phyloP scores from a whole-genome alignment of 225 moss, liverwort and hornwort species.

The Ulota crispa region DNA sequence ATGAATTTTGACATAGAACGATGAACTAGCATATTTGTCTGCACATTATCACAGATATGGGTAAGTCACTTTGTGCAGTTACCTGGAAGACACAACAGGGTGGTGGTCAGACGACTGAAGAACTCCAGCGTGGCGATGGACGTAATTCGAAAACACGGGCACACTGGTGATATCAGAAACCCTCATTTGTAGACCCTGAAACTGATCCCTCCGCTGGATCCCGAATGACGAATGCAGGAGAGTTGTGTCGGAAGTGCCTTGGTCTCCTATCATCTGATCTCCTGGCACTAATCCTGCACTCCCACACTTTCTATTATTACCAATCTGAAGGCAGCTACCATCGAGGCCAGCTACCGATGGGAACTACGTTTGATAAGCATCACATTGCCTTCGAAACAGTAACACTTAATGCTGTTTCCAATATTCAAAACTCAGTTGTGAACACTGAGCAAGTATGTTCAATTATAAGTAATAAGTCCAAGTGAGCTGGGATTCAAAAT shows the following conservation, averaged over 20 bases:
- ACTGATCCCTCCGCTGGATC: slow-evolving; percentile 45
- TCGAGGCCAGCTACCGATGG: not conserved
- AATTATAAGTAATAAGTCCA: not conserved
- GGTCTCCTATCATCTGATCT: slow-evolving; percentile 59
- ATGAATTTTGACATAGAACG: not conserved
- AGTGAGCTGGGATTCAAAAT: not conserved
- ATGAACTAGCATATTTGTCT: not conserved
- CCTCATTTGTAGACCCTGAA: slow-evolving; percentile 40
- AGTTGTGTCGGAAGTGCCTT: slow-evolving; percentile 45
- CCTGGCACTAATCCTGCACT: slow-evolving; percentile 42
- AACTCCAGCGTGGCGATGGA: slow-evolving; percentile 43
- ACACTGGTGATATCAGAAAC: slow-evolving; percentile 28
- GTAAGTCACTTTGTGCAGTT: not conserved
- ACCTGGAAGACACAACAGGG: slow-evolving; percentile 52
- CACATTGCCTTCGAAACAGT: not conserved
- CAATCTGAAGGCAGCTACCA: not conserved
- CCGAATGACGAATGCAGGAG: slow-evolving; percentile 50
- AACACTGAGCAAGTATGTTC: not conserved
- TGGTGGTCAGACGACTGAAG: slow-evolving; percentile 60
- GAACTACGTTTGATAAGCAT: not conserved
- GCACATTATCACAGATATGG: not conserved
- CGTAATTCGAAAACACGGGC: slow-evolving; percentile 40
- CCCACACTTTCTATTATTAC: not conserved
- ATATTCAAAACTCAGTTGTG: not conserved
- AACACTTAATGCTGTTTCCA: not conserved